Conservation (phyloP, 441 rosid genomes). For the Pelargonium fulgidum region DNA sequence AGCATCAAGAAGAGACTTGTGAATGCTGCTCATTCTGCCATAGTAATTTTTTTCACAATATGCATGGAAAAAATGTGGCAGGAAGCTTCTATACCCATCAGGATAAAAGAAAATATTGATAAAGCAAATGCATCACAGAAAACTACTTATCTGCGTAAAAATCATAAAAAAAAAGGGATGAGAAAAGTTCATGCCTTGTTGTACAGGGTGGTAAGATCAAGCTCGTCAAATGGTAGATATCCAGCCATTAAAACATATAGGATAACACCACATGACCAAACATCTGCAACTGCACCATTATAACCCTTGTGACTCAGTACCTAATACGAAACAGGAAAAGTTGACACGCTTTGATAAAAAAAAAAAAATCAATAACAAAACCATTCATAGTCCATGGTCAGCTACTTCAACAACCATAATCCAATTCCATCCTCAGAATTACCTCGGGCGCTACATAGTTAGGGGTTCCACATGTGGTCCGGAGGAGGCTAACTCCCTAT, state of each 20-base stretch:
- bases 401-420: neutral
- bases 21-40: too few species aligned
- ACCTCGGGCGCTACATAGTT: slow-evolving; percentile 99
- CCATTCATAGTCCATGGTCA: neutral
- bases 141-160: too few species aligned
- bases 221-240: slow-evolving; percentile 95
- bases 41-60: too few species aligned
- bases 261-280: slow-evolving; percentile 93
- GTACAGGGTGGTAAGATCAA: slow-evolving; percentile 88
- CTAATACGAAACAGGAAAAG: slow-evolving; percentile 32
- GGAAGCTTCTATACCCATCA: too few species aligned
- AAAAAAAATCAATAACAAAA: neutral
- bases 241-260: slow-evolving; percentile 89
- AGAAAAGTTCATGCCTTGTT: slow-evolving; percentile 62
- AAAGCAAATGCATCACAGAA: too few species aligned
- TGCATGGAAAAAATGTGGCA: too few species aligned
- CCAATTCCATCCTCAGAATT: neutral
- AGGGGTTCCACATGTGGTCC: slow-evolving; percentile 94
- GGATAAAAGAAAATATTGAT: too few species aligned
- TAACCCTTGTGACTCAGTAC: slow-evolving; percentile 96
- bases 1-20: too few species aligned
- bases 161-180: too few species aligned
- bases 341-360: slow-evolving; percentile 5
- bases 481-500: slow-evolving; percentile 75
- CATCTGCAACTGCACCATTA: slow-evolving; percentile 88